phyloP scores from a whole-genome alignment of 2,329 filamentous ascomycete species.

The Xylariomycetidae sp. region DNA sequence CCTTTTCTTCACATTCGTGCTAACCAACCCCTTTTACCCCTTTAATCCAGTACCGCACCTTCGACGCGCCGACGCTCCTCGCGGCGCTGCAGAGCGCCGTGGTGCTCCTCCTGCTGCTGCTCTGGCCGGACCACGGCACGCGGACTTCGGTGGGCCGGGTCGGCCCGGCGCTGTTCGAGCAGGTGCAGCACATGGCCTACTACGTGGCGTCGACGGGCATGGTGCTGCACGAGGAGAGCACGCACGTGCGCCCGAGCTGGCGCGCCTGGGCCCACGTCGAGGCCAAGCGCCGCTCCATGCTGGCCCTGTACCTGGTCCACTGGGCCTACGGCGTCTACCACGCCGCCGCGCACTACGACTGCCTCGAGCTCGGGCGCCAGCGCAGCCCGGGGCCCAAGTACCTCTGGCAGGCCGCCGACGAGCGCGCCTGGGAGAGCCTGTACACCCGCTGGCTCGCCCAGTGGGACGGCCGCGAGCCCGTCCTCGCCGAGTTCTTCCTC shows the following conservation, averaged over 20 bases:
- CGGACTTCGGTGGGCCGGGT: conserved; percentile 13
- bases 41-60: conserved; percentile 23
- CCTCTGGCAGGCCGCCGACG: conserved; percentile 31
- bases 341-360: conserved; percentile 28
- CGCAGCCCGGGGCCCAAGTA: conserved; percentile 33
- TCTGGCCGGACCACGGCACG: conserved; percentile 29
- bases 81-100: conserved; percentile 31
- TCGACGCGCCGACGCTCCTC: conserved; percentile 28
- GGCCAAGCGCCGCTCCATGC: conserved; percentile 43
- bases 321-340: conserved; percentile 35
- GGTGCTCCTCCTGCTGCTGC: conserved; percentile 32
- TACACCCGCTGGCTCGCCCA: conserved; percentile 30
- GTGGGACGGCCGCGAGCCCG: conserved; percentile 26
- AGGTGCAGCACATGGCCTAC: conserved; percentile 26
- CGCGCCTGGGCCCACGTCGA: conserved; percentile 44
- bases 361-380: conserved; percentile 31
- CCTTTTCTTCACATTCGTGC: conserved; percentile 2
- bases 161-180: conserved; percentile 23
- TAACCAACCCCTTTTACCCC: background rate
- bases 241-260: conserved; percentile 27
- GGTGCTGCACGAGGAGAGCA: conserved; percentile 29
- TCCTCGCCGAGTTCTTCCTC: conserved; percentile 27
- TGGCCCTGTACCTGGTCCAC: conserved; percentile 31
- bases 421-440: conserved; percentile 27
- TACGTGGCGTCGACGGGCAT: conserved; percentile 28